A percentile compares a stretch with the other conserved stretches of the same genome.
These are phyloP conservation scores for Monosporascus sp. DNA, from an alignment of 2,329 filamentous ascomycete species.

Conservation along the genomic window DNA sequence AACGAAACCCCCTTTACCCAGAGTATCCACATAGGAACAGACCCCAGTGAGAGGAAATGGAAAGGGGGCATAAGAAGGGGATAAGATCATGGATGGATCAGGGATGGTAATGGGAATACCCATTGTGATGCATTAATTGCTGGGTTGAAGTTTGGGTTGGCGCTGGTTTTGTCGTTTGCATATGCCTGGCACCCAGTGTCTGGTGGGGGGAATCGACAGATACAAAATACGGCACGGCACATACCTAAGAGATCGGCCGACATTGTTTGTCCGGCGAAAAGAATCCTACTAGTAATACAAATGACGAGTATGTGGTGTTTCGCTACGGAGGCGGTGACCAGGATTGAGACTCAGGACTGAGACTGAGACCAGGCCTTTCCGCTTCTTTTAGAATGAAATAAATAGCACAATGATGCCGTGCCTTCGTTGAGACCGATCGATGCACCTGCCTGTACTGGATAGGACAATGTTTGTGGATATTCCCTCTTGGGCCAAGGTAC, in stretches of 20 bases:
- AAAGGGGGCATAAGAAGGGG: not conserved
- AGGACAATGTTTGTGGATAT: not conserved
- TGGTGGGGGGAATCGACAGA: not conserved
- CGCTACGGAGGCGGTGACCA: not conserved
- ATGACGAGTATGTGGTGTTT: not conserved
- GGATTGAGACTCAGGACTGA: not conserved
- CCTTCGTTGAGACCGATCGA: not conserved
- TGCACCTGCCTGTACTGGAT: not conserved
- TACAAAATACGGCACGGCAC: not conserved
- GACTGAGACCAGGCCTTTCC: not conserved
- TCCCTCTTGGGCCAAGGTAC: not conserved
- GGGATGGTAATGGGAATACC: too few relatives aligned
- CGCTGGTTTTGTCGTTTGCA: not conserved
- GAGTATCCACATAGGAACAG: not conserved
- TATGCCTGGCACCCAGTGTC: not conserved
- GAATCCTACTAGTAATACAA: not conserved
- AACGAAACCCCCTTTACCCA: conserved; percentile 1
- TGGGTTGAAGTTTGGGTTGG: not conserved
- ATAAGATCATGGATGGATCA: too few relatives aligned
- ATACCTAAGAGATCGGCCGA: not conserved
- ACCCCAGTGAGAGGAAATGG: not conserved
- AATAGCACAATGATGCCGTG: not conserved
- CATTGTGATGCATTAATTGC: not conserved
- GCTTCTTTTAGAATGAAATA: not conserved
- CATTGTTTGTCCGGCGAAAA: not conserved